These are phyloP conservation scores for Epichloe aotearoae DNA, from an alignment of 2,329 filamentous ascomycete species.

Conservation along the genomic window DNA sequence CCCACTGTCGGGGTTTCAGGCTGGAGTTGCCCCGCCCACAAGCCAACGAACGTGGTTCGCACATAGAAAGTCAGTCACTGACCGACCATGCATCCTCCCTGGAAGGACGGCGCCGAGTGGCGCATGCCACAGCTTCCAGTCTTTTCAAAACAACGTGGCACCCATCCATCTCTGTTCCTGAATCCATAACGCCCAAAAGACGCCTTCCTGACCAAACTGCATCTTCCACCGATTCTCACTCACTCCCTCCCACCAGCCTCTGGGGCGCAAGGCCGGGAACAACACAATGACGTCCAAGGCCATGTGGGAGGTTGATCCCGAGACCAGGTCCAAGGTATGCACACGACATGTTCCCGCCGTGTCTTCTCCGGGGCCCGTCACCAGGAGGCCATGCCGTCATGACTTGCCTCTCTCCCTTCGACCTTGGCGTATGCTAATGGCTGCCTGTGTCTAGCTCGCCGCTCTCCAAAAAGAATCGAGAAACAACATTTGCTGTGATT, in stretches of 20 bases:
- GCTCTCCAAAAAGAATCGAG: slow-evolving; percentile 81
- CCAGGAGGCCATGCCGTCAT: slow-evolving; percentile 2
- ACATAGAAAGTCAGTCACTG: too few relatives aligned
- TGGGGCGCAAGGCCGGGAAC: slow-evolving; percentile 1
- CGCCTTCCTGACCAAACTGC: not conserved
- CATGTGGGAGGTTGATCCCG: slow-evolving; percentile 98
- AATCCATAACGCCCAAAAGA: not conserved
- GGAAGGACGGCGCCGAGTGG: not conserved
- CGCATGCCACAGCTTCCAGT: not conserved
- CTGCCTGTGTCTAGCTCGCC: slow-evolving; percentile 51
- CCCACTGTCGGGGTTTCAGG: not conserved
- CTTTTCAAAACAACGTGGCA: not conserved
- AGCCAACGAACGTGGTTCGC: not conserved
- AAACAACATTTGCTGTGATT: slow-evolving; percentile 90
- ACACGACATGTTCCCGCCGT: slow-evolving; percentile 1
- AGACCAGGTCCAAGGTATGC: slow-evolving; percentile 83
- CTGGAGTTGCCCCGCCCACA: slow-evolving; percentile 1
- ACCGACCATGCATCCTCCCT: too few relatives aligned
- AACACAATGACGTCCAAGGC: slow-evolving; percentile 51
- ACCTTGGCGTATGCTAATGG: not conserved
- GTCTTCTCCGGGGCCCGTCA: not conserved
- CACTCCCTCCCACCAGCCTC: not conserved
- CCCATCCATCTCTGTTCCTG: not conserved
- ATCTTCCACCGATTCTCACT: not conserved
- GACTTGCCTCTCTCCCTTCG: not conserved